phyloP scores from a whole-genome alignment of 2,329 filamentous ascomycete genomes.

The Aureobasidium sp. region DNA sequence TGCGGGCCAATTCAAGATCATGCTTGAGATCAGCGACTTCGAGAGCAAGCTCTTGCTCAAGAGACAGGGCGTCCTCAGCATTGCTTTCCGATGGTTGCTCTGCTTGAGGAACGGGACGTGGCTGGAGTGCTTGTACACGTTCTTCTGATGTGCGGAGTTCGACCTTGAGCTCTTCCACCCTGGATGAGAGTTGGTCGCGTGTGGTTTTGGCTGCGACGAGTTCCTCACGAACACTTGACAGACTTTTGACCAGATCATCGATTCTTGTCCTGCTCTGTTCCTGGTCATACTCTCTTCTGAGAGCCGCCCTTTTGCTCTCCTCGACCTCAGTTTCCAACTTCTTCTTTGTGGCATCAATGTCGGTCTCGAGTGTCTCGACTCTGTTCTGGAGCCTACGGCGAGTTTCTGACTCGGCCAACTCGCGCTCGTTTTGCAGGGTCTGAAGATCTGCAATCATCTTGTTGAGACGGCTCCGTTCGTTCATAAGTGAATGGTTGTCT shows the following conservation, averaged over 20 bases:
- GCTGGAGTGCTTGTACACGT: slow-evolving; percentile 69
- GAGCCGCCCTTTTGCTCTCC: slow-evolving; percentile 69
- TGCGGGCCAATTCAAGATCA: slow-evolving; percentile 70
- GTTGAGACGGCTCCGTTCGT: slow-evolving; percentile 78
- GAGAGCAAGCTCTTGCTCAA: slow-evolving; percentile 70
- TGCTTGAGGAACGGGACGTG: slow-evolving; percentile 61
- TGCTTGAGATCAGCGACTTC: slow-evolving; percentile 82
- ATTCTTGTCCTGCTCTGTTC: slow-evolving; percentile 85
- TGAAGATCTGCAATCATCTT: slow-evolving; percentile 76
- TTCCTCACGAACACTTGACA: slow-evolving; percentile 77
- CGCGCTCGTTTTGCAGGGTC: slow-evolving; percentile 83
- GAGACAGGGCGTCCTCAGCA: slow-evolving; percentile 44
- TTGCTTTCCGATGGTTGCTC: slow-evolving; percentile 27
- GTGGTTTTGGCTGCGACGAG: slow-evolving; percentile 77
- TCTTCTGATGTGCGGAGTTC: slow-evolving; percentile 87
- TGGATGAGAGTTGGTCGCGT: slow-evolving; percentile 77
- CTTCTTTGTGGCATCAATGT: slow-evolving; percentile 68
- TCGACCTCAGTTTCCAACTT: slow-evolving; percentile 77
- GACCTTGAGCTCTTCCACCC: slow-evolving; percentile 80
- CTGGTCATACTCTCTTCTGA: slow-evolving; percentile 83
- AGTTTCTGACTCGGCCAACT: slow-evolving; percentile 71
- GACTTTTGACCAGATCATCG: slow-evolving; percentile 75
- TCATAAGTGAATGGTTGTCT: slow-evolving; percentile 75
- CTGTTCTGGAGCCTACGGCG: slow-evolving; percentile 70
- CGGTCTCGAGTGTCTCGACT: slow-evolving; percentile 69